Conservation (phyloP, 768 basidiomycete species). For the Tubosaeta sp. region DNA sequence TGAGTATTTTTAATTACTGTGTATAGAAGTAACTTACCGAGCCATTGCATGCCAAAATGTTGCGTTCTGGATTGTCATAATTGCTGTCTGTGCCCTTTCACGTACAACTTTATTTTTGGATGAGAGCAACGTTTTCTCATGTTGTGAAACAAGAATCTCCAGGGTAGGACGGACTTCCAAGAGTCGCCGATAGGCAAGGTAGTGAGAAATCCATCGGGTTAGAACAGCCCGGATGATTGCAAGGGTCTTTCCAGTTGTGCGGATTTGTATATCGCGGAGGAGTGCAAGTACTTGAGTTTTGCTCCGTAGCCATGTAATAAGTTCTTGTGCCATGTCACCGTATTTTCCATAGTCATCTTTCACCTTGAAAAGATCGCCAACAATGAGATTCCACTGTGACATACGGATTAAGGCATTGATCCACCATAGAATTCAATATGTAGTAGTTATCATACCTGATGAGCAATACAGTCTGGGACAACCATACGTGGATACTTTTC, state of each 20-base stretch:
- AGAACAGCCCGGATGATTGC: constrained; percentile 30
- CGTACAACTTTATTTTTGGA: constrained; percentile 22
- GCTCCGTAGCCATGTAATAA: constrained; percentile 37
- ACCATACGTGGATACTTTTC: constrained; percentile 24
- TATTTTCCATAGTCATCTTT: constrained; percentile 18
- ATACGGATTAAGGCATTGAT: background rate
- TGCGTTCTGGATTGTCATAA: constrained; percentile 21
- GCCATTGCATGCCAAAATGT: constrained; percentile 18
- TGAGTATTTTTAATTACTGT: too few species aligned
- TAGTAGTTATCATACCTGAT: constrained; percentile 28
- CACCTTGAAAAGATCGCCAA: constrained; percentile 35
- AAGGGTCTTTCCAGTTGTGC: background rate
- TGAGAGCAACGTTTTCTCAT: constrained; percentile 12
- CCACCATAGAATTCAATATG: background rate
- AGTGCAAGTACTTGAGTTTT: constrained; percentile 32
- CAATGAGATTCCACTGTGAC: constrained; percentile 36
- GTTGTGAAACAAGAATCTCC: constrained; percentile 9
- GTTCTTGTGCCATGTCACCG: constrained; percentile 25
- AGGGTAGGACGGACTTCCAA: constrained; percentile 23
- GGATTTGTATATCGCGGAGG: constrained; percentile 20
- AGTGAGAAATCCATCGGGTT: constrained; percentile 36
- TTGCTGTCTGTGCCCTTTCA: constrained; percentile 26
- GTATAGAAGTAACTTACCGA: background rate
- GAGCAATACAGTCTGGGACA: constrained; percentile 33
- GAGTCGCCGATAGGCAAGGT: constrained; percentile 29